Evolutionary conservation across 805 yeast species (phyloP), one percentile per base, ranked within the genome.

Genomic region (Alloascoidea hylecoeti): DNA sequence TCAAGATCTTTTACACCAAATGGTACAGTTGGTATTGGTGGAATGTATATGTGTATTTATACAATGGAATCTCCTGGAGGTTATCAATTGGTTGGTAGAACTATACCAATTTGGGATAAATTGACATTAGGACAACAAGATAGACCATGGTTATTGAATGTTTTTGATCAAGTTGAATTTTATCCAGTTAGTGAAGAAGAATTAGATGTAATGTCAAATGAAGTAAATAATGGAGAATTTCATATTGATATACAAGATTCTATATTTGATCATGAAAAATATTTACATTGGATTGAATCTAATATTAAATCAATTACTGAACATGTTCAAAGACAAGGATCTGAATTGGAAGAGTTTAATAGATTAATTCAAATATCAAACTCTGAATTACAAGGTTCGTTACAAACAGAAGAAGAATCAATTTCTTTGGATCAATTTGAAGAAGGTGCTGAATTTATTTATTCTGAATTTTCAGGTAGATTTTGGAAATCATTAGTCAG

Each of bases 31-130:
- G 98, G 98, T 52, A 78, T 92, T 55, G 98, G 98, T 45, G 97
- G 98, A 49, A 85, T 81, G 83, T 92, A 86, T 69, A 88, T 89
- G 97, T 89, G 97, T 64, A 88, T 89, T 49, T 89, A 89, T 60
- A 85, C 97, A 19, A 88, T 89, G 89, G 94, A 85, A 47, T 85
- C 96, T 17, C 98, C 98, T 36, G 98, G 98, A 61, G 98, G 98
- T 19, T 89, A 89, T 61, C 97, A 89, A 63, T 70, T 89, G 49
- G 89, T 86, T 44, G 98, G 97, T 41, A 75, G 97, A 54, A 89
- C 98, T 6, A 77, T 92, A 46, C 97, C 97, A 39, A 88, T 89
- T 49, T 89, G 98, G 98, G 98, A 89, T 57, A 88, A 85, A 62
- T 69, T 89, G 49, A 70, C 83, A 19, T 64, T 92, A 45, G 92